Percentiles rank a stretch among this genome's conserved stretches.
Conservation (phyloP, 1,284 basidiomycete species). For the Volvariella surrecta region DNA sequence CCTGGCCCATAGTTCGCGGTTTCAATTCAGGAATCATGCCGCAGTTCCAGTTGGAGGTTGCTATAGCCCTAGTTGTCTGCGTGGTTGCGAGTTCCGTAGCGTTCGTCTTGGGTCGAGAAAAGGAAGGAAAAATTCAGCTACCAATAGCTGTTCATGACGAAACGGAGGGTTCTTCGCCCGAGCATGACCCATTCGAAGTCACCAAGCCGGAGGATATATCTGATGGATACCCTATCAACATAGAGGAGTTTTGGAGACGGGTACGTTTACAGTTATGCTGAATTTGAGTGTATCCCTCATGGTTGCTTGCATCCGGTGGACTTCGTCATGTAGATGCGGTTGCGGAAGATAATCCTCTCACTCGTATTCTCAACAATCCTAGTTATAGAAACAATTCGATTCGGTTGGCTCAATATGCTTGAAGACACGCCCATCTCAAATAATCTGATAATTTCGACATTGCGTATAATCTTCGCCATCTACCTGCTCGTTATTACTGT, state of each 20-base stretch:
- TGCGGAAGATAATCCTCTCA: conserved; percentile 46
- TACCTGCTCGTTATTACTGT: conserved; percentile 50
- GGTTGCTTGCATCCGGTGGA: not conserved
- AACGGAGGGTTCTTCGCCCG: not conserved
- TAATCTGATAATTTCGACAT: conserved; percentile 29
- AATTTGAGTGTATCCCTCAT: not conserved
- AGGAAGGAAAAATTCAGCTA: conserved; percentile 49
- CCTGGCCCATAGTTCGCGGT: too few species aligned
- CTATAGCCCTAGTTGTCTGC: conserved; percentile 34
- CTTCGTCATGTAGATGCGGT: conserved; percentile 32
- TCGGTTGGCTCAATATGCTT: conserved; percentile 42
- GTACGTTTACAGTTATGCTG: conserved; percentile 26
- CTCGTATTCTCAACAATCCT: conserved; percentile 36
- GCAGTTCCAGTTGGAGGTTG: conserved; percentile 51
- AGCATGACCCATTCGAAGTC: conserved; percentile 70
- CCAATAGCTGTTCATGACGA: conserved; percentile 21
- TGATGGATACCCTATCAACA: conserved; percentile 72
- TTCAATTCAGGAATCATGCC: conserved; percentile 34
- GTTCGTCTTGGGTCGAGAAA: conserved; percentile 29
- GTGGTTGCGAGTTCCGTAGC: conserved; percentile 36
- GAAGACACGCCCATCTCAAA: conserved; percentile 13
- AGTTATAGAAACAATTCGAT: conserved; percentile 39
- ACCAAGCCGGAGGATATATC: conserved; percentile 59
- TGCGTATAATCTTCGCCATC: conserved; percentile 52
- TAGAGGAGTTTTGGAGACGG: conserved; percentile 61